A percentile compares a stretch with the other conserved stretches of the same genome.
Conservation (phyloP, 2,329 filamentous ascomycete genomes). For the Aspergillus pseudoglaucus region DNA sequence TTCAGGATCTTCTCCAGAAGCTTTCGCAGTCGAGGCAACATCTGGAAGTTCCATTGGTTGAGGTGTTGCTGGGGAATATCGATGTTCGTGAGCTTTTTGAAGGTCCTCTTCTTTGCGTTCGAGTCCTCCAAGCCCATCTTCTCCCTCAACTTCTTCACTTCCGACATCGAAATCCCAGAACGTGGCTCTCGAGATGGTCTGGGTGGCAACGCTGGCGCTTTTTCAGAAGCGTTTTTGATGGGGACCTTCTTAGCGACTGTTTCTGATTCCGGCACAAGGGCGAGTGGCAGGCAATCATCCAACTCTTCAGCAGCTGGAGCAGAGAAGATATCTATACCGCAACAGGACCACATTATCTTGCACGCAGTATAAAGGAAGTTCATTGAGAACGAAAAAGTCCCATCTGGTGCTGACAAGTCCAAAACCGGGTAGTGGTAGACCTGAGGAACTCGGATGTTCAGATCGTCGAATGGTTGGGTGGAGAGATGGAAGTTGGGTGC, state of each 20-base stretch:
- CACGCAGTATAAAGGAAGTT: conserved; percentile 39
- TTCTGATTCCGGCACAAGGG: conserved; percentile 31
- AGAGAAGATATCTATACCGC: conserved; percentile 36
- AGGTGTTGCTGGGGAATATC: conserved; percentile 51
- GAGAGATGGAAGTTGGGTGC: conserved; percentile 47
- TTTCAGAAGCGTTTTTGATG: background rate
- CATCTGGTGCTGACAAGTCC: conserved; percentile 35
- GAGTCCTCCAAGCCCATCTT: conserved; percentile 21
- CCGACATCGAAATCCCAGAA: conserved; percentile 14
- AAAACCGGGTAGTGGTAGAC: conserved; percentile 38
- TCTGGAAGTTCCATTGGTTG: conserved; percentile 53
- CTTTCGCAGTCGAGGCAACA: conserved; percentile 53
- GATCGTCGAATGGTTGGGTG: conserved; percentile 36
- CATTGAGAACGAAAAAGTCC: conserved; percentile 38
- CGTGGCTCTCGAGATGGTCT: conserved; percentile 13
- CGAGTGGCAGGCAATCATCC: conserved; percentile 37
- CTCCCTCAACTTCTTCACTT: conserved; percentile 19
- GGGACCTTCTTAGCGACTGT: conserved; percentile 13
- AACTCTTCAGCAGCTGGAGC: conserved; percentile 35
- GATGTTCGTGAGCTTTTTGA: conserved; percentile 42
- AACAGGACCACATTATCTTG: conserved; percentile 38
- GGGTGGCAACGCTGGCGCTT: background rate
- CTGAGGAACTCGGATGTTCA: conserved; percentile 35
- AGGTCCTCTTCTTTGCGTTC: conserved; percentile 31
- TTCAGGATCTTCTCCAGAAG: conserved; percentile 54